Base-by-base conservation (phyloP, 2,329 filamentous ascomycete species). In the Scedosporium apiospermum region DNA sequence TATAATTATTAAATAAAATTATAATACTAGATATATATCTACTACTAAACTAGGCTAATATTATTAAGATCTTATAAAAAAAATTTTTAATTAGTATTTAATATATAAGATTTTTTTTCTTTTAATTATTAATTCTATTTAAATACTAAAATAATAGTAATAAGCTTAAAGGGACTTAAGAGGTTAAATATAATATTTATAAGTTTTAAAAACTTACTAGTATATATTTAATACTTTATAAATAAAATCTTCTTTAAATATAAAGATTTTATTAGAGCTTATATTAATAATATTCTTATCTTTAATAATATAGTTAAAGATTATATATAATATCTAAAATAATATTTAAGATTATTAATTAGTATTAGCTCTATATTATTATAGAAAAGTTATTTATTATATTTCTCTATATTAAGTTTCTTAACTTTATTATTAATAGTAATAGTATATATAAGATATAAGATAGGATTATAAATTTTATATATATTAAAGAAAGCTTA, bases 211-310 rank as follows among this genome's bases (percentile, higher is more conserved):
- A 62, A 44, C 58, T 18, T 51, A 63, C 38, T 61, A 57, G 51
- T 42, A 27, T 63, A 21, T 60, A 57, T 55, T 23, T 65, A 65
- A 51, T 64, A 41, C 60, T 60, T 57, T 58, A 64, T 58, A 65
- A n/a, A 59, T 51, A 26, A 46, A 57, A 26, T 38, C 60, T 57
- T 64, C 60, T 61, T 23, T 38, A 57, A 63, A 18, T 49, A 64
- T 61, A 3, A 67, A 59, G 61, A 63, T 58, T 63, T 27, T 58
- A 53, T 53, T 12, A 21, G 18, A 53, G 21, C 23, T 21, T 53
- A 53, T 53, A 53, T 53, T 26, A 23, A 53, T 53, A 53, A 53
- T 53, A 53, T 53, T 53, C 26, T 53, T 21, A 53, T 53, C n/a
- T 53, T 53, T 53, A 53, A 21, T 53, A 53, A 53, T 53, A 53